A percentile compares a stretch with the other conserved stretches of the same genome.
phyloP scores from a whole-genome alignment of 768 basidiomycete species.

The Kwoniella dejecticola region DNA sequence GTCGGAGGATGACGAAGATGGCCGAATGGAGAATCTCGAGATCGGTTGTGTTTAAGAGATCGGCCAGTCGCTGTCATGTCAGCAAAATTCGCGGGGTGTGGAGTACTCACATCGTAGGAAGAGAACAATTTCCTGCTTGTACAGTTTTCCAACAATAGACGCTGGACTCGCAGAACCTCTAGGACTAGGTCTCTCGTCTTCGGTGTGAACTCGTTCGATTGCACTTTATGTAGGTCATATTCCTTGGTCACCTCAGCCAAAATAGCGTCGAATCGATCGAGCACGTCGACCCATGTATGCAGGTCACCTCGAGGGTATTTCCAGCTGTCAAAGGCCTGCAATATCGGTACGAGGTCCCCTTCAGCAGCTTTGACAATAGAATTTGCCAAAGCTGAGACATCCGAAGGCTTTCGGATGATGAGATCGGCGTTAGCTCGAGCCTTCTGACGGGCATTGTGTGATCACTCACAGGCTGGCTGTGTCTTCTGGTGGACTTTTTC shows the following conservation, averaged over 20 bases:
- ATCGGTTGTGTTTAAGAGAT: slow-evolving; percentile 83
- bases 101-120: slow-evolving; percentile 84
- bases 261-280: slow-evolving; percentile 92
- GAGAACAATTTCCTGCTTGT: slow-evolving; percentile 95
- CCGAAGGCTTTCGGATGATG: slow-evolving; percentile 34
- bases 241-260: slow-evolving; percentile 78
- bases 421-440: neutral
- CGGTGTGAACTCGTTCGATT: slow-evolving; percentile 75
- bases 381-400: slow-evolving; percentile 72
- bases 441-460: neutral
- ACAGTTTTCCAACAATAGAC: slow-evolving; percentile 90
- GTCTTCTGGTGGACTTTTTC: slow-evolving; percentile 44
- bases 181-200: slow-evolving; percentile 72
- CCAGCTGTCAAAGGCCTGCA: slow-evolving; percentile 77
- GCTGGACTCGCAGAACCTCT: slow-evolving; percentile 83
- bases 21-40: slow-evolving; percentile 81
- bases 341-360: slow-evolving; percentile 69
- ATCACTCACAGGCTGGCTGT: slow-evolving; percentile 35
- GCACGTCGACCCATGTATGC: slow-evolving; percentile 91
- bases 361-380: slow-evolving; percentile 68
- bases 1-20: slow-evolving; percentile 82
- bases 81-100: slow-evolving; percentile 12
- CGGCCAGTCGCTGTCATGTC: slow-evolving; percentile 73
- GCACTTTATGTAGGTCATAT: slow-evolving; percentile 80
- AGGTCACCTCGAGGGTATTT: slow-evolving; percentile 95